Evolutionary conservation across 2,329 filamentous ascomycete genomes (phyloP).

Genomic region (Cadophora sp.): DNA sequence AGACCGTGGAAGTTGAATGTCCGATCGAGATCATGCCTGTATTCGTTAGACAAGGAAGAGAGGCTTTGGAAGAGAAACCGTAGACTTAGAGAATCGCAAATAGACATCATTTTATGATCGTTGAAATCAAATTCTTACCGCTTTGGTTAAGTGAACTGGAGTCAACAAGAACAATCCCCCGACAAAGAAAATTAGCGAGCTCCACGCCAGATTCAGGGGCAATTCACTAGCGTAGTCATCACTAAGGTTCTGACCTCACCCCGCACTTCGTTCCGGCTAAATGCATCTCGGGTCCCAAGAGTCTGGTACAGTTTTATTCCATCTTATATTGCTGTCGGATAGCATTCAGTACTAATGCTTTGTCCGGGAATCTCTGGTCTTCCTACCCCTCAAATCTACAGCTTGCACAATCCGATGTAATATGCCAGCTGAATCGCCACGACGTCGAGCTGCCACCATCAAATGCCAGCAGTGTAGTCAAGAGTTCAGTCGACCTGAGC

Average conservation of each 20-base stretch:
- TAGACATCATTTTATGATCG: too few relatives aligned
- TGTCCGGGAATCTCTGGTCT: too few relatives aligned
- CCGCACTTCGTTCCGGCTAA: not conserved
- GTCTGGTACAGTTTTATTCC: not conserved
- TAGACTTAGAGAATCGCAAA: not conserved
- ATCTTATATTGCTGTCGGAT: not conserved
- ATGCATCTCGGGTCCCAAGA: not conserved
- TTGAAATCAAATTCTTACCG: too few relatives aligned
- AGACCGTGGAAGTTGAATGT: constrained; percentile 50
- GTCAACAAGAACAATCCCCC: not conserved
- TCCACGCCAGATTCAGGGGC: not conserved
- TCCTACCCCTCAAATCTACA: too few relatives aligned
- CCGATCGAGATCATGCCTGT: constrained; percentile 57
- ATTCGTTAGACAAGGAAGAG: constrained; percentile 42
- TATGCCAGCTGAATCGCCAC: not conserved
- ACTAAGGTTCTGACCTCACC: not conserved
- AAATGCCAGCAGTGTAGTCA: constrained; percentile 5
- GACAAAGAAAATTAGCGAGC: not conserved
- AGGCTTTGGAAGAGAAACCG: not conserved
- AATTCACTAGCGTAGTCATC: not conserved
- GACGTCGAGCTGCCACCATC: not conserved
- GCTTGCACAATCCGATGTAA: not conserved
- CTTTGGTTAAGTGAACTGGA: not conserved
- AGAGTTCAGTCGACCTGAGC: constrained; percentile 12
- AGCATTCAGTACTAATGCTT: not conserved